Evolutionary conservation across 306 rosid species (phyloP).

Genomic region (Cicer pinnatifidum): DNA sequence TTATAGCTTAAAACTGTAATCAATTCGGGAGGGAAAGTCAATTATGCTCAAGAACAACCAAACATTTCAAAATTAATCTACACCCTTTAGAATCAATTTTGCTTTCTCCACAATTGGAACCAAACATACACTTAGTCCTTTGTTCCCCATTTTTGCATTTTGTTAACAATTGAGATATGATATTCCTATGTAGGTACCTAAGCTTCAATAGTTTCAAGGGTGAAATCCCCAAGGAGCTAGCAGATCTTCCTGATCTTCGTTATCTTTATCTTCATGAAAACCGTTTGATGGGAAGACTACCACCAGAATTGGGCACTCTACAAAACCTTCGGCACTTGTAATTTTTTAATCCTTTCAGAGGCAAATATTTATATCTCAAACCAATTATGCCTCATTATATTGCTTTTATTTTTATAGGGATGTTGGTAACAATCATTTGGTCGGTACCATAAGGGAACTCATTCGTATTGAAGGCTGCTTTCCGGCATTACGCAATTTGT

Average conservation of each 20-base stretch:
- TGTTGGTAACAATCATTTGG: conserved; percentile 96
- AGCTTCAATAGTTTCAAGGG: conserved; percentile 98
- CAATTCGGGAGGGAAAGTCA: no score
- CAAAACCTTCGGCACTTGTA: conserved; percentile 92
- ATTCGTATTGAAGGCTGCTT: conserved; percentile 95
- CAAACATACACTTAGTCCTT: not conserved
- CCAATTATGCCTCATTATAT: conserved; percentile 33
- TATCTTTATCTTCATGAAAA: conserved; percentile 94
- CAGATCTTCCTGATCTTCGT: conserved; percentile 91
- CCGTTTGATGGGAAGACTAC: conserved; percentile 83
- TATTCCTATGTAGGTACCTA: conserved; percentile 63
- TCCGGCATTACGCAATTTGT: conserved; percentile 94
- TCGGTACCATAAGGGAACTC: conserved; percentile 96
- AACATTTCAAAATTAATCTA: no score
- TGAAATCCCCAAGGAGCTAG: conserved; percentile 93
- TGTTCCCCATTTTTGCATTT: conserved; percentile 8
- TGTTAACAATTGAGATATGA: conserved; percentile 4
- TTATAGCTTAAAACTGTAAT: no score
- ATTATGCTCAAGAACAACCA: no score
- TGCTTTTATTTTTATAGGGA: conserved; percentile 68
- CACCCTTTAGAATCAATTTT: no score
- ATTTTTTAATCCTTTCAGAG: conserved; percentile 35
- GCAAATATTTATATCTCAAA: conserved; percentile 19
- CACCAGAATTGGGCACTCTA: conserved; percentile 91
- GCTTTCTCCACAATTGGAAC: no score